Conservation (phyloP, 805 yeast genomes). For the Kazachstania martiniae region DNA sequence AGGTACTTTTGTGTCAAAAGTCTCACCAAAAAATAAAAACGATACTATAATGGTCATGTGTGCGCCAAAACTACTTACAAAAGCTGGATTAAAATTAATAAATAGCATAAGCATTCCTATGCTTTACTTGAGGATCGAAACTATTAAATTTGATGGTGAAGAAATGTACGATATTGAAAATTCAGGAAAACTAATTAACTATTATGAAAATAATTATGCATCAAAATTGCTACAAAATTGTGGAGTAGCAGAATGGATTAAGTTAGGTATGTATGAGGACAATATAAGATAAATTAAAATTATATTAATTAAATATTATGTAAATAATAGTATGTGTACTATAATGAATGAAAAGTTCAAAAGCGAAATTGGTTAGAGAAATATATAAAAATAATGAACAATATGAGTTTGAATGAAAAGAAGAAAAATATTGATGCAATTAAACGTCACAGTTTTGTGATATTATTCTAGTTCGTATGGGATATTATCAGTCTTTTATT, state of each 20-base stretch:
- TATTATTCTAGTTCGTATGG: no score
- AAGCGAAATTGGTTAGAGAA: no score
- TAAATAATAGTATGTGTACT: no score
- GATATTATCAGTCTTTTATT: no score
- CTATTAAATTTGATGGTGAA: constrained; percentile 9
- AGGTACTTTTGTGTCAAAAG: constrained; percentile 22
- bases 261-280: no score
- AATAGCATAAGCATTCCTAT: constrained; percentile 22
- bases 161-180: constrained; percentile 15
- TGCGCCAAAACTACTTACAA: constrained; percentile 25
- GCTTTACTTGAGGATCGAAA: constrained; percentile 20
- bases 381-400: no score
- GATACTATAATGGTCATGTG: constrained; percentile 22
- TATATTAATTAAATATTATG: no score
- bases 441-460: no score
- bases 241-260: constrained; percentile 23
- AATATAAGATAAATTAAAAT: no score
- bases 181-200: constrained; percentile 21
- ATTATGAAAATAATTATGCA: constrained; percentile 25
- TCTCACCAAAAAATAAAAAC: constrained; percentile 10
- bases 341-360: no score
- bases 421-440: no score
- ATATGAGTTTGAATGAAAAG: no score
- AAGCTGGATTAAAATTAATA: constrained; percentile 21
- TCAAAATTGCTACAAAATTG: constrained; percentile 17